Percentiles rank a stretch among this genome's conserved stretches.
phyloP scores from a whole-genome alignment of 2,329 filamentous ascomycete species.

The Colletotrichum acutatum region DNA sequence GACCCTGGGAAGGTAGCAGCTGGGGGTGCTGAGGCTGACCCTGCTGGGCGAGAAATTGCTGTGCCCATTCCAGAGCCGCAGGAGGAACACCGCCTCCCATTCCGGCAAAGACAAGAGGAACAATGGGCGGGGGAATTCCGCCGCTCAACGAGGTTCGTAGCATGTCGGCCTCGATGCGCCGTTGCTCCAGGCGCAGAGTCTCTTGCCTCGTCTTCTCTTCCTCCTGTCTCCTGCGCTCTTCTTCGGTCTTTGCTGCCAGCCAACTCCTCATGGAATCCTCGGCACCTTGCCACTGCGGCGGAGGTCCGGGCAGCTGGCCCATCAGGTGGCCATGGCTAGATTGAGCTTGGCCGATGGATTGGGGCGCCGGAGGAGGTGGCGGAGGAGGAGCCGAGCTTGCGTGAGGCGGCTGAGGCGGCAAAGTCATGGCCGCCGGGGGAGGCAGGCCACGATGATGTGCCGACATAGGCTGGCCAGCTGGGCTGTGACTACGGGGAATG shows the following conservation, averaged over 20 bases:
- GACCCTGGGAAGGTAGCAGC: slow-evolving; percentile 60
- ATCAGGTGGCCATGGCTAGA: slow-evolving; percentile 55
- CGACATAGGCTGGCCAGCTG: slow-evolving; percentile 70
- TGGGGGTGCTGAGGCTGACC: slow-evolving; percentile 61
- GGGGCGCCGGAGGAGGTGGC: slow-evolving; percentile 35
- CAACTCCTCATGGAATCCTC: slow-evolving; percentile 79
- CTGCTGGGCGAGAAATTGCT: slow-evolving; percentile 70
- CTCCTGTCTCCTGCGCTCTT: slow-evolving; percentile 78
- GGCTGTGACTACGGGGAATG: slow-evolving; percentile 57
- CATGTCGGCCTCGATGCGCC: slow-evolving; percentile 79
- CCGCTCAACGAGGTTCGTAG: slow-evolving; percentile 74
- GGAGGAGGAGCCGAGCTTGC: slow-evolving; percentile 28
- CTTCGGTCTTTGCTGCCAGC: slow-evolving; percentile 77
- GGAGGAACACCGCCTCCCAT: slow-evolving; percentile 73
- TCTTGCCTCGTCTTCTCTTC: slow-evolving; percentile 77
- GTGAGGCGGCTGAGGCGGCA: slow-evolving; percentile 60
- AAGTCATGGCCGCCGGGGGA: slow-evolving; percentile 73
- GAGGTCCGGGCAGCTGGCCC: slow-evolving; percentile 70
- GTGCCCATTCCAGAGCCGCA: slow-evolving; percentile 73
- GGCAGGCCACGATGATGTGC: slow-evolving; percentile 77
- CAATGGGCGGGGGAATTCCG: slow-evolving; percentile 78
- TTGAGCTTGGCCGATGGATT: slow-evolving; percentile 41
- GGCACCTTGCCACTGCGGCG: slow-evolving; percentile 73
- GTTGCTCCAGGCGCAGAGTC: slow-evolving; percentile 74
- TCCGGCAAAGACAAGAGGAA: slow-evolving; percentile 79